Conservation (phyloP, 495 filamentous ascomycete species). For the Chaetomium cochliodes region DNA sequence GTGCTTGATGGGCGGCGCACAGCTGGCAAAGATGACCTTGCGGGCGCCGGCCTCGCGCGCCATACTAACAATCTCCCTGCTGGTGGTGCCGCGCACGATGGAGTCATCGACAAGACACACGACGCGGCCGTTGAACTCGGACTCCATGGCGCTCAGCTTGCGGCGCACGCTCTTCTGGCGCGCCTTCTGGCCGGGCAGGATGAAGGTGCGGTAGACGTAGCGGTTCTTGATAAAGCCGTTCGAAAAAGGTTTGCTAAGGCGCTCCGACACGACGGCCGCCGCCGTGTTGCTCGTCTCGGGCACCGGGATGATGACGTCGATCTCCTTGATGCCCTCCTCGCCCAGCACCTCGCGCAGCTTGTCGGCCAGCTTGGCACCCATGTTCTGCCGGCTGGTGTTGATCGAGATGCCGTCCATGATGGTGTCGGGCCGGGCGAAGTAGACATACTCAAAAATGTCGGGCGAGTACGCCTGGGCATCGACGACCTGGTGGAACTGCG, state of each 20-base stretch:
- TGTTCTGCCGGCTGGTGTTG: slow-evolving; percentile 82
- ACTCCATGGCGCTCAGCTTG: slow-evolving; percentile 80
- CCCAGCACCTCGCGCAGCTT: slow-evolving; percentile 73
- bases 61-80: slow-evolving; percentile 89
- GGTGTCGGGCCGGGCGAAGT: slow-evolving; percentile 85
- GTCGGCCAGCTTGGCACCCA: slow-evolving; percentile 84
- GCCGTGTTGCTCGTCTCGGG: slow-evolving; percentile 64
- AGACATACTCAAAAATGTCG: slow-evolving; percentile 91
- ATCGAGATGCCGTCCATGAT: slow-evolving; percentile 93
- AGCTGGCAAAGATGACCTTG: slow-evolving; percentile 87
- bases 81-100: slow-evolving; percentile 91
- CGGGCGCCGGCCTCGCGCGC: slow-evolving; percentile 85
- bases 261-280: slow-evolving; percentile 74
- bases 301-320: slow-evolving; percentile 65
- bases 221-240: slow-evolving; percentile 83
- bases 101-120: slow-evolving; percentile 90
- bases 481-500: slow-evolving; percentile 75
- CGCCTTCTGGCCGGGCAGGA: slow-evolving; percentile 85
- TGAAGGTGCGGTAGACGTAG: slow-evolving; percentile 95
- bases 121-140: slow-evolving; percentile 80
- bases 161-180: slow-evolving; percentile 75
- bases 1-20: slow-evolving; percentile 78
- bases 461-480: slow-evolving; percentile 73
- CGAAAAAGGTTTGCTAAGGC: slow-evolving; percentile 75
- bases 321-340: slow-evolving; percentile 71